Evolutionary conservation across 2,329 filamentous ascomycete species (phyloP).

Genomic region (Colletotrichum chlorophyti): DNA sequence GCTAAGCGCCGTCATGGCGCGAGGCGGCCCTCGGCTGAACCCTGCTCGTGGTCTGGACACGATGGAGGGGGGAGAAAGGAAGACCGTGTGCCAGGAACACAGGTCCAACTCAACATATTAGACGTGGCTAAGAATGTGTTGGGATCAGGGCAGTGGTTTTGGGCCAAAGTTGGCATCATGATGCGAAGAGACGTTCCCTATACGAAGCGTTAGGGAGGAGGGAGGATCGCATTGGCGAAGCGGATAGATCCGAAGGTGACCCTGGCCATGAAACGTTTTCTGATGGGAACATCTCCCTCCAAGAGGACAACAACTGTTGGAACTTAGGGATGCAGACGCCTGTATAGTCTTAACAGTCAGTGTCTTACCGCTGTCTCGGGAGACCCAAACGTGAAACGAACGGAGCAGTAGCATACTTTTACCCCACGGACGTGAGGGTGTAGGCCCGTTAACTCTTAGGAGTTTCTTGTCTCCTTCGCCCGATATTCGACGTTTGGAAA

Average conservation of each 20-base stretch:
- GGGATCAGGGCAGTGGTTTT: too few relatives aligned
- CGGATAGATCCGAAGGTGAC: background rate
- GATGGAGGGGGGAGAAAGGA: too few relatives aligned
- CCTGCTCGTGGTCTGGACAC: background rate
- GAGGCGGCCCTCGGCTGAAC: background rate
- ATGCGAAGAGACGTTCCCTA: background rate
- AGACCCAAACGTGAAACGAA: conserved; percentile 17
- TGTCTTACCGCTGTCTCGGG: conserved; percentile 11
- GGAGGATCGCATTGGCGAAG: background rate
- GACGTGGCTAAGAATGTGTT: background rate
- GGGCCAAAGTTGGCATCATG: background rate
- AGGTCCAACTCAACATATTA: background rate
- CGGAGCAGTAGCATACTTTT: background rate
- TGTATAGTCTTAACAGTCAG: conserved; percentile 8
- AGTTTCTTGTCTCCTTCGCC: background rate
- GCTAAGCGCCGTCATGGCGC: background rate
- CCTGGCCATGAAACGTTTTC: conserved; percentile 19
- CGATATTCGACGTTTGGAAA: too few relatives aligned
- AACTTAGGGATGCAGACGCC: background rate
- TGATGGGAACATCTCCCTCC: background rate
- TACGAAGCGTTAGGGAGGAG: background rate
- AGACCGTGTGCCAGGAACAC: background rate
- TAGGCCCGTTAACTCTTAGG: too few relatives aligned
- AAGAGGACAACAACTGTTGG: conserved; percentile 13
- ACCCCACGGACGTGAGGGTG: background rate